Percentiles rank a stretch among this genome's conserved stretches.
Evolutionary conservation across 2,329 filamentous ascomycete genomes (phyloP).

Genomic region (Leptosphaerulina australis): DNA sequence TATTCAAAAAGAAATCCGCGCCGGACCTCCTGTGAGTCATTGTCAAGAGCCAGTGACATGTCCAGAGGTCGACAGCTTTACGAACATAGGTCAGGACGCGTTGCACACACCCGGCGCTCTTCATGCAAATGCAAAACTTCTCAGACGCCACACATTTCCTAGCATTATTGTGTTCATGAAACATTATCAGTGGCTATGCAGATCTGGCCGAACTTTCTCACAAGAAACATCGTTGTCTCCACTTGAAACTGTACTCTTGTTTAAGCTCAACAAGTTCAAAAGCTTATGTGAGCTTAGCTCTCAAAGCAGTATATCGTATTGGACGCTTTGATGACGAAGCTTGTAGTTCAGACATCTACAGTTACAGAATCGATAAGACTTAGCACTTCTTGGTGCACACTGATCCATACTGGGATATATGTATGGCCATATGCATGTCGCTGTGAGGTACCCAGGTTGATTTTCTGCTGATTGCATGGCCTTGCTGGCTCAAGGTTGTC

Average conservation of each 20-base stretch:
- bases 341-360: slow-evolving; percentile 24
- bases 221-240: not conserved
- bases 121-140: slow-evolving; percentile 5
- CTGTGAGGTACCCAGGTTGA: slow-evolving; percentile 5
- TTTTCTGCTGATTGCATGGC: slow-evolving; percentile 6
- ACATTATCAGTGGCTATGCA: slow-evolving; percentile 14
- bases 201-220: slow-evolving; percentile 5
- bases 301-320: slow-evolving; percentile 2
- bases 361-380: slow-evolving; percentile 16
- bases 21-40: slow-evolving; percentile 8
- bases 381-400: slow-evolving; percentile 1
- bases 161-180: slow-evolving; percentile 10
- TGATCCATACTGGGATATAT: slow-evolving; percentile 1
- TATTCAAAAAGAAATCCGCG: not conserved
- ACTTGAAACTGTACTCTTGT: slow-evolving; percentile 4
- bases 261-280: slow-evolving; percentile 18
- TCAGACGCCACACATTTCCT: slow-evolving; percentile 5
- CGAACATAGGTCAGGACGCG: slow-evolving; percentile 3
- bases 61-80: not conserved
- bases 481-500: slow-evolving; percentile 19
- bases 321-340: slow-evolving; percentile 12
- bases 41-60: not conserved
- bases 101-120: not conserved
- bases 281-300: slow-evolving; percentile 25
- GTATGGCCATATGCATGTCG: not conserved